Base-by-base conservation (phyloP, 192 early-diverging fungal species). In the Endogone sp. region DNA sequence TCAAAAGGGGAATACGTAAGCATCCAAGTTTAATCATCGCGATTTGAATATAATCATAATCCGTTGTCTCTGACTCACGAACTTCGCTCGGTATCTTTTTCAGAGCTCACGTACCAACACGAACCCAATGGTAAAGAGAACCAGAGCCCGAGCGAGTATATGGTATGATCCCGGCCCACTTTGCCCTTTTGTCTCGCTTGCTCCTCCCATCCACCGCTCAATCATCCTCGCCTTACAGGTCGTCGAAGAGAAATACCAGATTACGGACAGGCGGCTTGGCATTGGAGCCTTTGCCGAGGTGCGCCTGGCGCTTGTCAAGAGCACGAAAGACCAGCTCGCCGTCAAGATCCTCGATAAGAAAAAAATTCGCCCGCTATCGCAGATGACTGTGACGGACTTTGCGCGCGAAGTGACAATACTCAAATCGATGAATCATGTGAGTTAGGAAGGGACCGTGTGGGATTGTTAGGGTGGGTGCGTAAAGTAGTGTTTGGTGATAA, bases 321-420 rank as follows among this genome's bases (percentile, higher is more conserved):
- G 73, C 24, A 88, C 87, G 30, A 85, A 89, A 56, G 67, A 87
- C 56, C 83, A 86, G 65, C 85, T 87, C 68, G 94, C 94, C 0
- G 91, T 93, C 64, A 96, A 96, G 76, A 91, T 96, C 71, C 90
- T 96, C 74, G 91, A 93, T 61, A 89, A 88, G 63, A 68, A 82
- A 27, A 86, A 90, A 80, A 86, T 90, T 84, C 72, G 73, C 69
- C 37, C 13, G 54, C 60, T 90, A 49, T 88, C 90, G 49, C 82
- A 88, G 29, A 83, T 81, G 62, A 92, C 89, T 75, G 92, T 91
- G 29, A 91, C 92, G 26, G 89, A 92, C 72, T 79, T 90, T 56
- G 79, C 86, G 26, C 81, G 84, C 29, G 94, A 95, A 68, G 90
- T 93, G 66, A 87, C 79, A 56, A 88, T 95, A 59, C 65, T 95